Conservation (phyloP, 164 flowering plant species). For the Cinnamomum chago region DNA sequence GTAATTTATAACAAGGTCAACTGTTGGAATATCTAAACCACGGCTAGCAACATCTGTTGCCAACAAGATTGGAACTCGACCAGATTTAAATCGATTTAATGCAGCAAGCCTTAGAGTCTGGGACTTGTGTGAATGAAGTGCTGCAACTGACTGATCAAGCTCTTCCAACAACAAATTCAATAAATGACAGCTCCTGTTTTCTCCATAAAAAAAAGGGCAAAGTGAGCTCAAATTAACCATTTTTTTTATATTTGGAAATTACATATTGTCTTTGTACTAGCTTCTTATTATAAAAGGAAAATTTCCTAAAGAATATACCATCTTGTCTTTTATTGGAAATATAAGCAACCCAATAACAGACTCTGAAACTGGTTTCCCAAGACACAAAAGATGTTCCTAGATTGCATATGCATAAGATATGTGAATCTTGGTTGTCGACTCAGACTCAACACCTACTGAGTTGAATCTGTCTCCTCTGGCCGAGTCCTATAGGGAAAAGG, state of each 20-base stretch:
- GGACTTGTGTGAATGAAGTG: constrained; percentile 74
- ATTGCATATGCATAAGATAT: background rate
- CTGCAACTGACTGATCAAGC: constrained; percentile 60
- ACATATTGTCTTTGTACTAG: no score
- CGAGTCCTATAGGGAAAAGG: no score
- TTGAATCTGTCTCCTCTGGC: no score
- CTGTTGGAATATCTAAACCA: constrained; percentile 96
- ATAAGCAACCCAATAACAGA: background rate
- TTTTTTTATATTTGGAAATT: background rate
- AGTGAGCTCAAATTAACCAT: background rate
- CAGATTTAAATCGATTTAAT: constrained; percentile 77
- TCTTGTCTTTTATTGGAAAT: background rate
- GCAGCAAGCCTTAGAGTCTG: constrained; percentile 84
- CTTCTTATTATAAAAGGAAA: background rate
- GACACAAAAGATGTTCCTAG: background rate
- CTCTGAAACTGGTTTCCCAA: background rate
- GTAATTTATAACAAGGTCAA: constrained; percentile 90
- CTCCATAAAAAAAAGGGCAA: constrained; percentile 3
- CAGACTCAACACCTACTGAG: no score
- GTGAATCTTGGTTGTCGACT: background rate
- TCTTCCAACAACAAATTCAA: constrained; percentile 74
- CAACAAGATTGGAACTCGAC: constrained; percentile 64
- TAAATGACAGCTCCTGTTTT: constrained; percentile 69
- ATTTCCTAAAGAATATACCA: background rate
- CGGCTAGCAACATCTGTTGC: constrained; percentile 97